Base-by-base conservation (phyloP, 768 basidiomycete species). In the Crucibulum laeve region DNA sequence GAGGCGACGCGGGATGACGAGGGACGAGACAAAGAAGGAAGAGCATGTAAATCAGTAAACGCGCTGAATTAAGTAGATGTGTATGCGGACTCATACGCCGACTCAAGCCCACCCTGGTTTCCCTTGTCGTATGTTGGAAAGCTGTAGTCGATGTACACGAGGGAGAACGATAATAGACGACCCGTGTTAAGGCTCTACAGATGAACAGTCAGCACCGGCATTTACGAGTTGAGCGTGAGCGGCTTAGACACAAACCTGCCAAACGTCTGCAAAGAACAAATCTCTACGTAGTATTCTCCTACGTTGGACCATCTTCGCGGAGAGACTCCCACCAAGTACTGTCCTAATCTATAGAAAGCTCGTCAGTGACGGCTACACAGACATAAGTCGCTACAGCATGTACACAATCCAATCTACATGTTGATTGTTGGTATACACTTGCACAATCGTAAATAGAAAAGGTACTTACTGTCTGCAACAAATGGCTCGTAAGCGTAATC, bases 281-380 rank as follows among this genome's bases (percentile, higher is more conserved):
- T 88, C 84, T 87, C 87, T 89, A 62, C 89, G 88, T 7, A 87
- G 63, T 24, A 80, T 65, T 3, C 85, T 74, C 6, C 87, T 73
- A 21, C 84, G 65, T 48, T 84, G 73, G 0, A 87, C 79, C 51
- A 80, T 74, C 55, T 78, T 78, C 1, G 74, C 63, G 4, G 76
- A 67, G n/a, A 88, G 61, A 1, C 69, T n/a, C 74, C 84, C 84
- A 86, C 43, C 77, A 63, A 11, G 69, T 70, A 46, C 80, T 80
- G 49, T 87, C 84, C 37, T 84, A 77, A 56, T 85, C 83, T 80
- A 39, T 17, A 32, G 15, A 32, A 32, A n/a, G 39, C 48, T 37
- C 44, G 49, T 17, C 18, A 30, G 47, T 25, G 14, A 30, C 38
- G 41, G 39, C 10, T 25, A 38, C 14, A 14, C 14, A 1, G 4